These are phyloP conservation scores for Solanum acaule DNA, from an alignment of 257 asterid species.

Conservation along the genomic window DNA sequence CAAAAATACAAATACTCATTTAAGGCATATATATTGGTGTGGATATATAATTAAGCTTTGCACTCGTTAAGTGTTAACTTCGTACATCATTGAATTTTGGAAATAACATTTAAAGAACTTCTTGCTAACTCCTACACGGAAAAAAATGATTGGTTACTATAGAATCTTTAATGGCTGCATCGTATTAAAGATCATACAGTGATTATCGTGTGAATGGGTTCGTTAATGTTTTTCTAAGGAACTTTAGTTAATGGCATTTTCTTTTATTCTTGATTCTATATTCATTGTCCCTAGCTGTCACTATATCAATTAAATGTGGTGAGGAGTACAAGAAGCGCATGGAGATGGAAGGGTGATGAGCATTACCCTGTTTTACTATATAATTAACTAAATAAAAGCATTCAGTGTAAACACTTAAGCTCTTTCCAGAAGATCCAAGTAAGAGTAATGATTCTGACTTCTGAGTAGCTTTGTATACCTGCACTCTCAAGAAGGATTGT, in stretches of 20 bases:
- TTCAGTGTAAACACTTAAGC: not conserved
- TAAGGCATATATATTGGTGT: not conserved
- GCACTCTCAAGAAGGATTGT: not conserved
- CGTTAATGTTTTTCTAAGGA: not conserved
- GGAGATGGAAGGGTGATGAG: not conserved
- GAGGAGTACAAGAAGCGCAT: not conserved
- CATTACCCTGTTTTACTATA: not conserved
- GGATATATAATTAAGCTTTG: not conserved
- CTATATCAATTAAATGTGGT: not conserved
- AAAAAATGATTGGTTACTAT: not conserved
- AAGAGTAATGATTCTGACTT: not conserved
- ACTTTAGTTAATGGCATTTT: not conserved
- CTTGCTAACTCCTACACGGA: not conserved
- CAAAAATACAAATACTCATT: not conserved
- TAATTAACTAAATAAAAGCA: not conserved
- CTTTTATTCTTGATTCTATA: not conserved
- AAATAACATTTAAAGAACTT: not conserved
- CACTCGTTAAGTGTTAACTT: not conserved
- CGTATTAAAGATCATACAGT: not conserved
- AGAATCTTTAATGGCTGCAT: not conserved
- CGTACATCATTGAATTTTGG: not conserved
- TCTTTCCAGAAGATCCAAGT: not conserved
- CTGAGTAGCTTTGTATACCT: not conserved
- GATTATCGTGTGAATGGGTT: not conserved
- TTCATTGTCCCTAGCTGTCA: not conserved